Base-by-base conservation (phyloP, 441 rosid genomes). In the Arabidopsis hybrid region DNA sequence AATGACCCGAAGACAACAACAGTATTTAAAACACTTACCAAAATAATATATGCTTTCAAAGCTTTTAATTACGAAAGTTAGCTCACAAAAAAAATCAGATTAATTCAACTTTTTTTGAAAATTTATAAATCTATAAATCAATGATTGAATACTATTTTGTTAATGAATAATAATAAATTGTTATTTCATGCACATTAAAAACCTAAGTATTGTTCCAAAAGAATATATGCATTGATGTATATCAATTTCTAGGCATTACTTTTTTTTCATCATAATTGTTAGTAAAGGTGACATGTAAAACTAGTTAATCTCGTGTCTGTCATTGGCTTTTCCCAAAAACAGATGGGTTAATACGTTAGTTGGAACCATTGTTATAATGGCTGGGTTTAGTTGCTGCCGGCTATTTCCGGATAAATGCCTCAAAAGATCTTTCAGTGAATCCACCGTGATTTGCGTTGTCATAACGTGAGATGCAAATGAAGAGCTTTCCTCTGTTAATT, bases 401-500 rank as follows among this genome's bases (percentile, higher is more conserved):
- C 68, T 74, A 74, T 67, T 74, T 74, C 53, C 52, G 18, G 73
- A 67, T 59, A 12, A 59, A 40, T 13, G 50, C 26, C 52, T 45
- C 32, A 5, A 42, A 5, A 55, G 18, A 71, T 7, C 16, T 51
- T 21, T 60, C 50, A 74, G 1, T 32, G 73, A 43, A 53, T 68
- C 58, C 35, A 53, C 58, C 74, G 64, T 53, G 8, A 60, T 75
- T 74, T 17, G 51, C 78, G 78, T 60, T 51, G 18, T 17, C 62
- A 52, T 31, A 39, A 66, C 53, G 60, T 74, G 58, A n/a, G 50
- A 29, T 40, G 60, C 21, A 38, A 18, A 67, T 60, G 7, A 36
- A 7, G 5, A 10, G 56, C 38, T 16, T 50, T 17, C 5, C 7
- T 40, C 35, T 49, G 60, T 39, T 42, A 2, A 11, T 65, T 35